Base-by-base conservation (phyloP, 148 eudicot genomes). In the Drosera capensis region DNA sequence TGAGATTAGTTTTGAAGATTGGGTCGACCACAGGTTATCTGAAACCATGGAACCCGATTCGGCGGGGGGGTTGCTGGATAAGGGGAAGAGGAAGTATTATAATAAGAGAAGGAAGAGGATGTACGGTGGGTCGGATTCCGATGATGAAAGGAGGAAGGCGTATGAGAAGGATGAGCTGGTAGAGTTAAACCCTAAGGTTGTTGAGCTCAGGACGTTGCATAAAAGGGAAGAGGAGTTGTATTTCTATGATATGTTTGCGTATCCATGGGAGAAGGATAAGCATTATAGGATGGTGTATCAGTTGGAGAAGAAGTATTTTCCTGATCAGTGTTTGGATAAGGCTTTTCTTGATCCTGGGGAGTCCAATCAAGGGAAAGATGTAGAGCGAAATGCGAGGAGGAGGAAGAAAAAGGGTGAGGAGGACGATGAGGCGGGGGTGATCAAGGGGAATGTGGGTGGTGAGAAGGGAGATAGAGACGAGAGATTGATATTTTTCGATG, bases 231-330 rank as follows among this genome's bases (percentile, higher is more conserved):
- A 90, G 44, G 97, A 84, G 52, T 64, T 90, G 68, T 84, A 78
- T 59, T 90, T 84, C 16, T 75, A 84, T 28, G 97, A 90, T 49
- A 51, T 82, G 9, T 90, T 90, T 51, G 76, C 95, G 16, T 78
- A 80, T 42, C 97, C 97, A 12, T 90, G 97, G 95, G 97, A 90
- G 62, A 84, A 84, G 46, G 81, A 84, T 11, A 90, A 84, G 71
- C 97, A 90, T 74, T 90, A 90, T 49, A 90, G 67, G 54, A 90
- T 90, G 97, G 95, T 90, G 49, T 85, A 90, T 67, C 95, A 85
- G 44, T 58, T 90, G 68, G 99, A 90, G 94, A 90, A 85, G 77
- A 90, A 90, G 78, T 90, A 75, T 53, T 85, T 75, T 36, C 99
- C 95, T 48, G 80, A 78, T 52, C 88, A 90, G 63, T 60, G 94